Evolutionary conservation across 441 rosid genomes (phyloP).

Genomic region (Biscutella laevigata): DNA sequence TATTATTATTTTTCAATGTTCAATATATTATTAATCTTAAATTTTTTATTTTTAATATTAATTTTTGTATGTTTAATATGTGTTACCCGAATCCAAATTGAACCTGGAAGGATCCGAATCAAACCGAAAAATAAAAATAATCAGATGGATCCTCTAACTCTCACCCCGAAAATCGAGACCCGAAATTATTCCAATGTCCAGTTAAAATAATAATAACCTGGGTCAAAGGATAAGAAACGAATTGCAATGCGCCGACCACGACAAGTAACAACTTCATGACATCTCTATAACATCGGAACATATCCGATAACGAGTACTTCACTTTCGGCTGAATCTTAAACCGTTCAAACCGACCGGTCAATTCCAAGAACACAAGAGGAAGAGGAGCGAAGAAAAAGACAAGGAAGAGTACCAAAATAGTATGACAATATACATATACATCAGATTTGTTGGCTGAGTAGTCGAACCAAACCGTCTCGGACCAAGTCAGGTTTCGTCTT

Average conservation of each 20-base stretch:
- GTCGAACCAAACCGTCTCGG: conserved; percentile 70
- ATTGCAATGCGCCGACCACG: conserved; percentile 71
- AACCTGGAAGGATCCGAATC: no score
- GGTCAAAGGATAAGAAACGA: conserved; percentile 62
- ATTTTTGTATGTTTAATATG: no score
- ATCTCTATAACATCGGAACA: conserved; percentile 59
- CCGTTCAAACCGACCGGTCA: conserved; percentile 33
- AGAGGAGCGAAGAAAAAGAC: conserved; percentile 63
- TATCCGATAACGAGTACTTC: conserved; percentile 39
- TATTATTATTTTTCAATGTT: no score
- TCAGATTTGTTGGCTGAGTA: conserved; percentile 70
- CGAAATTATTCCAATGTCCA: no score
- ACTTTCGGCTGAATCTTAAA: conserved; percentile 87
- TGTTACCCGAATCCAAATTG: no score
- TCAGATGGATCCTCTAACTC: no score
- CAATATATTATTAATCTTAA: no score
- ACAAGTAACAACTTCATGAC: conserved; percentile 59
- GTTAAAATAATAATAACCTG: conserved; percentile 51
- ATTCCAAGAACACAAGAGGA: conserved; percentile 45
- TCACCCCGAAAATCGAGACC: no score
- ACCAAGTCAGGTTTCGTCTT: conserved; percentile 62
- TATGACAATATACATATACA: conserved; percentile 64
- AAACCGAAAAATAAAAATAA: no score
- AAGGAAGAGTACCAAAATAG: conserved; percentile 53
- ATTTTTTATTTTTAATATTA: no score